phyloP scores from a whole-genome alignment of 129 eudicot species.

The Pulicaria dysenterica region DNA sequence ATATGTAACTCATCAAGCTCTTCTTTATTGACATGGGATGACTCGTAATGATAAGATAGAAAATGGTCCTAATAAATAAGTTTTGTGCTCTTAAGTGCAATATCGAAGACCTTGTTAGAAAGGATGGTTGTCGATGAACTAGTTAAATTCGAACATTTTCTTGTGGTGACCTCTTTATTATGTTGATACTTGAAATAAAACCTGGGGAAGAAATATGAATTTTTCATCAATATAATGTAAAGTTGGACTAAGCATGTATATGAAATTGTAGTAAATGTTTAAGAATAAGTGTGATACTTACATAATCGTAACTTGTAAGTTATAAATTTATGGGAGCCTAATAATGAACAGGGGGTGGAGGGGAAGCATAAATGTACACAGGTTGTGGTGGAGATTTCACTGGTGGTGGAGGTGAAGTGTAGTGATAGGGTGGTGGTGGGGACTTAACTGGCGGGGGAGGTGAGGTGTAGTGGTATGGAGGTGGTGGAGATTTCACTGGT shows the following conservation, averaged over 20 bases:
- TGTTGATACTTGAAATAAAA: conserved; percentile 17
- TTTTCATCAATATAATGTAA: not conserved
- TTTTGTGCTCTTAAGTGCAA: conserved; percentile 19
- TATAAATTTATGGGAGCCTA: conserved; percentile 18
- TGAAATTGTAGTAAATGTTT: too few species aligned
- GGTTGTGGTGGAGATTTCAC: conserved; percentile 11
- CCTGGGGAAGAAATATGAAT: conserved; percentile 14
- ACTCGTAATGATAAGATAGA: not conserved
- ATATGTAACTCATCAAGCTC: not conserved
- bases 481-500: conserved; percentile 11
- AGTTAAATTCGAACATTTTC: conserved; percentile 25
- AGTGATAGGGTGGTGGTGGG: conserved; percentile 10
- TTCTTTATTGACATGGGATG: conserved; percentile 10
- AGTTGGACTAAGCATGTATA: not conserved
- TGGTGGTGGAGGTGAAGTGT: conserved; percentile 24
- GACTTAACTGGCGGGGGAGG: conserved; percentile 33
- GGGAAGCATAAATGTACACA: conserved; percentile 29
- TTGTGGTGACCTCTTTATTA: conserved; percentile 34
- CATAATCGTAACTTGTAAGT: not conserved
- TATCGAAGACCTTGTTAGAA: conserved; percentile 36
- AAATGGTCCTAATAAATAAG: conserved; percentile 7
- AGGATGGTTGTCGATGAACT: conserved; percentile 23
- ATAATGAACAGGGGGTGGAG: conserved; percentile 35
- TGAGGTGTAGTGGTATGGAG: conserved; percentile 27
- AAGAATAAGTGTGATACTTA: not conserved